Base-by-base conservation (phyloP, 73 alveolate species). In the Paramecium primaurelia region DNA sequence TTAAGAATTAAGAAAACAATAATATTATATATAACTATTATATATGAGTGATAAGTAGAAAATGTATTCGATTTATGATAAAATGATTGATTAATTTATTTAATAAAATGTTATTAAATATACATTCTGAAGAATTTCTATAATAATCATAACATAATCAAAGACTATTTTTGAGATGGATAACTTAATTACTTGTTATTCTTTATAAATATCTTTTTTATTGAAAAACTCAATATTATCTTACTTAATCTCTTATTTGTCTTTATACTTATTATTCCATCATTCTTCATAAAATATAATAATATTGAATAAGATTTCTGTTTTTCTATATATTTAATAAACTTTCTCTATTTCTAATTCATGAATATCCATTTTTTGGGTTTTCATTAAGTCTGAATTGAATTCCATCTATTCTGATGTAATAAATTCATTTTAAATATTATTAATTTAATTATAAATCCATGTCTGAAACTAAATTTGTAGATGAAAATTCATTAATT, bases 401-500 rank as follows among this genome's bases (percentile, higher is more conserved):
- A 37, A 22, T 36, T 22, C n/a, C 69, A 75, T 75, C 88, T 34
- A 25, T 38, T 25, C 34, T 75, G 16, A 32, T 32, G 25, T 25
- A 64, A 32, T 64, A n/a, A 64, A 64, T 64, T 64, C 88, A 36
- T 38, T 75, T 34, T 75, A 38, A 36, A 30, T 36, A 75, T 75
- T 75, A 75, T 30, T 75, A 12, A 64, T 32, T 54, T 54, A 54
- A 18, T 54, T 18, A 54, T 54, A 54, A 54, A 54, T 54, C 20
- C 20, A 64, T 64, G 84, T 64, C 84, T 32, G 84, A 64, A 64
- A 64, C 84, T 64, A 64, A 28, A 64, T 28, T 64, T 64, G 68
- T 37, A 37, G 75, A 80, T 22, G 91, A 80, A 26, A 44, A 47
- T 45, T 45, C 91, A 18, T 80, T 80, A 26, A 20, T 80, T 12